Conservation (phyloP, 2,329 filamentous ascomycete genomes). For the Paraphoma chrysanthemicola region DNA sequence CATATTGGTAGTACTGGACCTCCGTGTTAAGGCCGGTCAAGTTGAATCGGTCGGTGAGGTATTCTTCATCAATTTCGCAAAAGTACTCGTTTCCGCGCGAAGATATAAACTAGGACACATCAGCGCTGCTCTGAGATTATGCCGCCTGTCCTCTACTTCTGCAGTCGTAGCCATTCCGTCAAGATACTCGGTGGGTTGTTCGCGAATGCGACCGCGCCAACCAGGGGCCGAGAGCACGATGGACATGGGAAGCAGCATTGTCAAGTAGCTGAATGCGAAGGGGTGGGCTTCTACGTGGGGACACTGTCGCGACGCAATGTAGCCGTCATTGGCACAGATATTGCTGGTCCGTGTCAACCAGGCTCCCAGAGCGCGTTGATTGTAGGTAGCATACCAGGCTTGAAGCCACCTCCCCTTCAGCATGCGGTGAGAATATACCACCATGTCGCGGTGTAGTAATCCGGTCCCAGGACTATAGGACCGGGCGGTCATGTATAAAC, state of each 20-base stretch:
- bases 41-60: slow-evolving; percentile 97
- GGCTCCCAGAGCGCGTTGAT: not conserved
- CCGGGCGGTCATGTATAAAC: not conserved
- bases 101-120: slow-evolving; percentile 80
- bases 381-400: slow-evolving; percentile 4
- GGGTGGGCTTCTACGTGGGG: slow-evolving; percentile 6
- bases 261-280: not conserved
- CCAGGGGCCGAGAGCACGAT: slow-evolving; percentile 1
- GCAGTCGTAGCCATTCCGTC: not conserved
- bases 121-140: slow-evolving; percentile 14
- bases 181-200: not conserved
- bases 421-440: not conserved
- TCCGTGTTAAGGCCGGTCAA: slow-evolving; percentile 95
- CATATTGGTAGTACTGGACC: slow-evolving; percentile 99
- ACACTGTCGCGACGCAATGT: slow-evolving; percentile 9
- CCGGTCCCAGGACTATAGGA: too few relatives aligned
- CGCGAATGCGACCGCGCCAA: not conserved
- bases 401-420: not conserved
- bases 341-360: slow-evolving; percentile 11
- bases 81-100: slow-evolving; percentile 99
- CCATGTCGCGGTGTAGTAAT: too few relatives aligned
- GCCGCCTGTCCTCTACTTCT: not conserved
- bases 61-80: slow-evolving; percentile 99
- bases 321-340: slow-evolving; percentile 8
- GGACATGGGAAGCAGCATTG: slow-evolving; percentile 2